Evolutionary conservation across 2,329 filamentous ascomycete genomes (phyloP), one percentile per base, ranked within the genome.

Genomic region (Paecilomyces fulvus): DNA sequence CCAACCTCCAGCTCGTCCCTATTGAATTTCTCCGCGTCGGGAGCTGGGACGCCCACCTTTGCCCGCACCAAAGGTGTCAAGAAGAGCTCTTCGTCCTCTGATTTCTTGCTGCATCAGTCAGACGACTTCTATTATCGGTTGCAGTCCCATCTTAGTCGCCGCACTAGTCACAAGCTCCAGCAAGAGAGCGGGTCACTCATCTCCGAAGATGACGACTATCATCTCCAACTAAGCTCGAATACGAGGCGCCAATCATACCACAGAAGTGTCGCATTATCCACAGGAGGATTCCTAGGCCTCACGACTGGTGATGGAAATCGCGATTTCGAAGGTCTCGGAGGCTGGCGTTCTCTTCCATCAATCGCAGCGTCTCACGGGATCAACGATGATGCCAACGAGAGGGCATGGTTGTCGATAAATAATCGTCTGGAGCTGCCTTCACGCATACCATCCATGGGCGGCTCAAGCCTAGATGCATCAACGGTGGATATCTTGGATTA

Each of bases 261-360:
- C 8, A 7, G n/a, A 43, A 17, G n/a, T n/a, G 37, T 17, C n/a
- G 5, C n/a, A 17, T 43, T 17, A 17, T 53, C 59, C 31, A 49
- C 59, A 20, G 63, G 62, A 49, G 58, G 60, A 20, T 65, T 70
- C 37, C 62, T 62, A 11, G 59, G 61, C 49, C 59, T 70, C 17
- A 63, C 70, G 48, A 70, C 67, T 56, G 67, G 66, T 1, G 67
- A 73, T 52, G 65, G 65, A 21, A 63, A 67, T 51, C 70, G 73
- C n/a, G 74, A 76, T 59, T 76, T 75, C 56, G 74, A 76, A 64
- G 73, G 74, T 3, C 66, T 76, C 4, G 74, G 74, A 9, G 74
- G 74, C 21, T 76, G 73, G 73, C 65, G 71, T 33, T 64, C 56
- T 57, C 58, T 58, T 52, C 60, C 55, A 21, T 59, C 55, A 5